phyloP scores from a whole-genome alignment of 176 grass and related monocot species.

The Zea mays region Zm-B73-REFERENCE-NAM-5.0 NC_050097.1:211684001-211684500 shows the following conservation, averaged over 20 bases:
- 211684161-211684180: too few relatives aligned
- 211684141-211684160: too few relatives aligned
- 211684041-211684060: too few relatives aligned
- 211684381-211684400: slow-evolving; percentile 18
- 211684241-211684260: slow-evolving; percentile 18
- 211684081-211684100: too few relatives aligned
- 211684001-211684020: too few relatives aligned
- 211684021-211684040: too few relatives aligned
- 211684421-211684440: background rate
- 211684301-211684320: background rate
- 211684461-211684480: slow-evolving; percentile 1
- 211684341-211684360: background rate
- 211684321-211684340: background rate
- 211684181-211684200: too few relatives aligned
- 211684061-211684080: too few relatives aligned
- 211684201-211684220: background rate
- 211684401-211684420: background rate
- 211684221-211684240: slow-evolving; percentile 35
- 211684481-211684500: slow-evolving; percentile 35
- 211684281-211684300: background rate
- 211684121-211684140: too few relatives aligned
- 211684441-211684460: too few relatives aligned
- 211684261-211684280: slow-evolving; percentile 15
- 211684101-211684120: too few relatives aligned
- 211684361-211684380: background rate